phyloP scores from a whole-genome alignment of 306 rosid genomes.

The Cyclanthera cordifolia region DNA sequence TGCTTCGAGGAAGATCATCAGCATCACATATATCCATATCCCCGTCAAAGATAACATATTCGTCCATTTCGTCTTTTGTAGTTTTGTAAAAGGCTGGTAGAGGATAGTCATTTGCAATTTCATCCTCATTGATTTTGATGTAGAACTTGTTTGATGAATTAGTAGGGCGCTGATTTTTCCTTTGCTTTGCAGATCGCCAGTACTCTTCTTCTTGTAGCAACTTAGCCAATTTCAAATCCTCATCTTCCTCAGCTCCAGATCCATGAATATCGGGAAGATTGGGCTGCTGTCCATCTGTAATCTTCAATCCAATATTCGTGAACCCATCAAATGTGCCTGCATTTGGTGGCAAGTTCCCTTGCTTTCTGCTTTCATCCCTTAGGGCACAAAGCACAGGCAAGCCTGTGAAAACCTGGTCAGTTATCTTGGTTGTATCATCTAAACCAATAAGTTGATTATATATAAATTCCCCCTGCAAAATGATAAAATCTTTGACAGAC shows the following conservation, averaged over 20 bases:
- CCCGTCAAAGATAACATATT: slow-evolving; percentile 44
- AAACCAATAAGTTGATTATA: slow-evolving; percentile 69
- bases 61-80: slow-evolving; percentile 58
- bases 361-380: slow-evolving; percentile 44
- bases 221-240: slow-evolving; percentile 63
- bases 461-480: slow-evolving; percentile 75
- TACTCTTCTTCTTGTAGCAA: slow-evolving; percentile 82
- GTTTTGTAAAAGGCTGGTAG: slow-evolving; percentile 82
- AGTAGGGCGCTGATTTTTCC: slow-evolving; percentile 36
- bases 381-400: slow-evolving; percentile 61
- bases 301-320: slow-evolving; percentile 24
- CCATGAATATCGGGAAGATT: slow-evolving; percentile 22
- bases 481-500: slow-evolving; percentile 56
- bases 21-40: slow-evolving; percentile 39
- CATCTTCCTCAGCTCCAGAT: slow-evolving; percentile 40
- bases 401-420: slow-evolving; percentile 39
- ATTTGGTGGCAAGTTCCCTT: slow-evolving; percentile 28
- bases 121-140: slow-evolving; percentile 85
- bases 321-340: slow-evolving; percentile 26
- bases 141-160: slow-evolving; percentile 41
- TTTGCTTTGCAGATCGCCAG: slow-evolving; percentile 57
- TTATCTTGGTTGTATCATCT: slow-evolving; percentile 52
- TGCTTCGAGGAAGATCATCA: slow-evolving; percentile 68
- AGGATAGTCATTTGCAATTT: slow-evolving; percentile 89
- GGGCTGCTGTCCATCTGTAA: slow-evolving; percentile 29